Percentiles rank a stretch among this genome's conserved stretches.
Evolutionary conservation across 768 basidiomycete species (phyloP).

Genomic region (Pulveroboletus sp.): DNA sequence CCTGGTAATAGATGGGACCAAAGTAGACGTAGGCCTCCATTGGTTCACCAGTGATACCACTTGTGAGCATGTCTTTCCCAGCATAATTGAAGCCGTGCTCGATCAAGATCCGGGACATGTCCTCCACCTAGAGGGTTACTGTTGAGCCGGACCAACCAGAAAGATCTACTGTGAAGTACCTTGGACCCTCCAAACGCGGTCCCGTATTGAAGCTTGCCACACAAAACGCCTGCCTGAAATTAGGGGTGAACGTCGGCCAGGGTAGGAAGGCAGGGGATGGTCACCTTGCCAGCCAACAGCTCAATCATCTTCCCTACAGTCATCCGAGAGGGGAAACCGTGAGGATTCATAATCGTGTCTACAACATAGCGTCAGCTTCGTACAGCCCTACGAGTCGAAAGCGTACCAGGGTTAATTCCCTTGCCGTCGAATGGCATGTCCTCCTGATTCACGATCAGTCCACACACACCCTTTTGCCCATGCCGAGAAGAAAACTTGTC

Average conservation of each 20-base stretch:
- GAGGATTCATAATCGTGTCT: slow-evolving; percentile 99
- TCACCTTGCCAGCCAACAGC: slow-evolving; percentile 87
- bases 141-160: slow-evolving; percentile 6
- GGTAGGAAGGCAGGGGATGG: not conserved
- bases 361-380: slow-evolving; percentile 17
- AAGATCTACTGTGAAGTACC: slow-evolving; percentile 36
- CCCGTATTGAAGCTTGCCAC: slow-evolving; percentile 87
- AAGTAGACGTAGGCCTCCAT: slow-evolving; percentile 98
- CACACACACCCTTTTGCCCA: slow-evolving; percentile 99
- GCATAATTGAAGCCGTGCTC: slow-evolving; percentile 95
- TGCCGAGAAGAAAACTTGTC: slow-evolving; percentile 99
- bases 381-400: not conserved
- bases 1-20: slow-evolving; percentile 97
- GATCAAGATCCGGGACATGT: slow-evolving; percentile 95
- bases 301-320: slow-evolving; percentile 99
- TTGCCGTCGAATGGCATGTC: slow-evolving; percentile 99
- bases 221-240: slow-evolving; percentile 79
- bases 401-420: slow-evolving; percentile 83
- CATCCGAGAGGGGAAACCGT: slow-evolving; percentile 99
- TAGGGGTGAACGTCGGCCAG: slow-evolving; percentile 2
- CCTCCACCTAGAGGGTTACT: slow-evolving; percentile 64
- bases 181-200: slow-evolving; percentile 98
- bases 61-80: slow-evolving; percentile 99
- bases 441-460: slow-evolving; percentile 96
- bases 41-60: slow-evolving; percentile 95